phyloP scores from a whole-genome alignment of 768 basidiomycete genomes.

The Astraeus odoratus region DNA sequence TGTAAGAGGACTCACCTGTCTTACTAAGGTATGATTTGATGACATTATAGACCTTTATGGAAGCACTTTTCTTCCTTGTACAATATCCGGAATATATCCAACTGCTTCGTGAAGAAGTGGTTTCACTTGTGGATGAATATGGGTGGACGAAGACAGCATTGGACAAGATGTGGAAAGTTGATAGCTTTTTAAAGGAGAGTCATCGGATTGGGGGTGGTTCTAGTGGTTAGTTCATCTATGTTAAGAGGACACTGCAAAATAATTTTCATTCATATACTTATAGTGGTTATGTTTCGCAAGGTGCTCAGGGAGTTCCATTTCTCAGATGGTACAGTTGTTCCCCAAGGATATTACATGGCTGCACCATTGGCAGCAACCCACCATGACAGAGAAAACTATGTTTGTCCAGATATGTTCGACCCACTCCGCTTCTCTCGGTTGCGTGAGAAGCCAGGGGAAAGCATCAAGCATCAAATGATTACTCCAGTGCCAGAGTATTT shows the following conservation, averaged over 20 bases:
- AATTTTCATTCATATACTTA: not conserved
- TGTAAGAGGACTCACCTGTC: constrained; percentile 9
- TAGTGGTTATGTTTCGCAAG: constrained; percentile 27
- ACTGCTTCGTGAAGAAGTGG: constrained; percentile 34
- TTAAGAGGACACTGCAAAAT: not conserved
- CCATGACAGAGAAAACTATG: constrained; percentile 19
- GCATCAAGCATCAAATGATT: constrained; percentile 28
- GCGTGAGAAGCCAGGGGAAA: constrained; percentile 26
- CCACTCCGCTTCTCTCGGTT: constrained; percentile 42
- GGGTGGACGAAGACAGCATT: constrained; percentile 25
- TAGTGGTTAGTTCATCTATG: constrained; percentile 1
- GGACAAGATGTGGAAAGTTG: constrained; percentile 29
- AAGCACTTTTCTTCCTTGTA: constrained; percentile 31
- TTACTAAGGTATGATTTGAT: not conserved
- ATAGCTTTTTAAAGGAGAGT: constrained; percentile 36
- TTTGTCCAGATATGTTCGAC: constrained; percentile 33
- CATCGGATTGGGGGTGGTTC: constrained; percentile 25
- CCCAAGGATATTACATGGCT: constrained; percentile 24
- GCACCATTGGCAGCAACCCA: constrained; percentile 17
- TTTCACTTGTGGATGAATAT: constrained; percentile 18
- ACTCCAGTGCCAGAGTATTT: constrained; percentile 28
- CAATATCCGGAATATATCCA: constrained; percentile 27
- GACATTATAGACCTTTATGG: constrained; percentile 22
- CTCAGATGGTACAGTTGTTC: constrained; percentile 32
- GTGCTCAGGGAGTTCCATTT: constrained; percentile 28